A percentile compares a stretch with the other conserved stretches of the same genome.
These are phyloP conservation scores for Daphne laureola DNA, from an alignment of 441 rosid species.

Conservation along the genomic window DNA sequence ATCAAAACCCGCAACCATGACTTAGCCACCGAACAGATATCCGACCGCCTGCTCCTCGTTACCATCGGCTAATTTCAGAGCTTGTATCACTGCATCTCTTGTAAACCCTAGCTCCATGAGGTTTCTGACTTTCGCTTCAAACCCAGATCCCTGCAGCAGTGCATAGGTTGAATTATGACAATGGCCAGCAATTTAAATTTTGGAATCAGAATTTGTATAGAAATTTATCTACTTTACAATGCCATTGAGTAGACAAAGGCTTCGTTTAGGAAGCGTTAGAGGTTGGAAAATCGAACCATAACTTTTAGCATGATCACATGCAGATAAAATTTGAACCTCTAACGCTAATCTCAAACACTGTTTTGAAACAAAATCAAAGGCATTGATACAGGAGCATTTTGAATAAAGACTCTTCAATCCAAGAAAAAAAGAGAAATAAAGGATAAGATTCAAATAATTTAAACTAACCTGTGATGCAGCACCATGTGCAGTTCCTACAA, in stretches of 20 bases:
- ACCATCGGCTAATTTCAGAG: slow-evolving; percentile 65
- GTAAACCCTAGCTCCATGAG: slow-evolving; percentile 80
- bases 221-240: neutral
- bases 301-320: too few relatives aligned
- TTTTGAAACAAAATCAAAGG: too few relatives aligned
- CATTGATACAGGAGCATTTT: too few relatives aligned
- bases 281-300: too few relatives aligned
- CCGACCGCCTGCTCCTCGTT: slow-evolving; percentile 98
- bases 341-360: too few relatives aligned
- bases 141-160: slow-evolving; percentile 54
- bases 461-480: slow-evolving; percentile 36
- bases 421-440: too few relatives aligned
- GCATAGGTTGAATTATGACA: neutral
- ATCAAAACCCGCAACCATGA: too few relatives aligned
- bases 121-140: slow-evolving; percentile 81
- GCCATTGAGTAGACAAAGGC: too few relatives aligned
- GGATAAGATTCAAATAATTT: neutral
- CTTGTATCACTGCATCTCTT: slow-evolving; percentile 73
- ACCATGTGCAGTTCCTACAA: slow-evolving; percentile 31
- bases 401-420: too few relatives aligned
- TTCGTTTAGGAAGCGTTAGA: too few relatives aligned
- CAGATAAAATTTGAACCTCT: too few relatives aligned
- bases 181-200: neutral
- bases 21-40: slow-evolving; percentile 82
- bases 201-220: slow-evolving; percentile 3